phyloP scores from a whole-genome alignment of 768 basidiomycete genomes.

The Pholiota conissans region DNA sequence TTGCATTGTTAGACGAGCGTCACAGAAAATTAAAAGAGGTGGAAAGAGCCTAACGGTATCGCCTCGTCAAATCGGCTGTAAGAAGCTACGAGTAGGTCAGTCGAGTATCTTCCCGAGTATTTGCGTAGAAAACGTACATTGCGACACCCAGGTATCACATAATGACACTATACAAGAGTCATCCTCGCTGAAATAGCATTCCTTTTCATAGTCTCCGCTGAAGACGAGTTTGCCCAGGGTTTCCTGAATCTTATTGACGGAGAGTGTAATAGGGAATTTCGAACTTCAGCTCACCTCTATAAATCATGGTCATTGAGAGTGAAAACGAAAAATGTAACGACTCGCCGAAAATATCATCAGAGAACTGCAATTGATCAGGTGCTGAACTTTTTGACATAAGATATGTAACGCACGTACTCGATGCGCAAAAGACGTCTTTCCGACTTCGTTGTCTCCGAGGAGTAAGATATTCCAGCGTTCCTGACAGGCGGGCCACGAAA shows the following conservation, averaged over 20 bases:
- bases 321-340: background rate
- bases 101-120: background rate
- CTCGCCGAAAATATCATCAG: conserved; percentile 20
- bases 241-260: conserved; percentile 18
- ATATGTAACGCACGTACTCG: conserved; percentile 16
- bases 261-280: too few species aligned
- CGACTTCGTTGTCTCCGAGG: conserved; percentile 27
- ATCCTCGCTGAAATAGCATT: conserved; percentile 8
- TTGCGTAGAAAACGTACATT: conserved; percentile 13
- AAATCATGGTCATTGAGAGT: background rate
- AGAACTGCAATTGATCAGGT: too few species aligned
- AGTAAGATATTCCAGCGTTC: conserved; percentile 25
- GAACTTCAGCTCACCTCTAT: conserved; percentile 3
- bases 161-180: conserved; percentile 15
- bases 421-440: conserved; percentile 29
- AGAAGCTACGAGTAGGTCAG: conserved; percentile 4
- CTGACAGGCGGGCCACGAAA: conserved; percentile 12
- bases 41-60: conserved; percentile 19
- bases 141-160: conserved; percentile 23
- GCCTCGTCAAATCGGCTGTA: conserved; percentile 16
- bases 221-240: conserved; percentile 14
- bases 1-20: background rate
- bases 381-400: too few species aligned
- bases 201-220: conserved; percentile 16
- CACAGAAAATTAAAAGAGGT: background rate